Evolutionary conservation across 2,329 filamentous ascomycete genomes (phyloP).

Genomic region (Dactylonectria macrodidyma): DNA sequence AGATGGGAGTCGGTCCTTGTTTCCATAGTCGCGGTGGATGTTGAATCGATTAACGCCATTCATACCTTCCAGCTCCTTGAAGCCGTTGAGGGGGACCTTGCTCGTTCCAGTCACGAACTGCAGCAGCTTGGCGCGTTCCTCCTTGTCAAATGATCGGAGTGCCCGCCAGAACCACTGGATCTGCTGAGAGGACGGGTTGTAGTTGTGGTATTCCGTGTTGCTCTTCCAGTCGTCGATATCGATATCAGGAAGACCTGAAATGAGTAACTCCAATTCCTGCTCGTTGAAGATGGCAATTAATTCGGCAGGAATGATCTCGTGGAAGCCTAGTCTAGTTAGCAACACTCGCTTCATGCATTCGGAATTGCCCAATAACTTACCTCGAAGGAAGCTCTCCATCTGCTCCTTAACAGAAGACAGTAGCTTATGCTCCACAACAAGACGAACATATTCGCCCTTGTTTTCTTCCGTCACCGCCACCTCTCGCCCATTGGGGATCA

Average conservation of each 20-base stretch:
- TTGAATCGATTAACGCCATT: slow-evolving; percentile 98
- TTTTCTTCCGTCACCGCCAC: slow-evolving; percentile 97
- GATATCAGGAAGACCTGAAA: slow-evolving; percentile 96
- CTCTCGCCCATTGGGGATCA: slow-evolving; percentile 89
- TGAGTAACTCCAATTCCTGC: slow-evolving; percentile 95
- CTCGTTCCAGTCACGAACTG: slow-evolving; percentile 99
- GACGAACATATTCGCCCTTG: slow-evolving; percentile 96
- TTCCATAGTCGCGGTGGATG: slow-evolving; percentile 97
- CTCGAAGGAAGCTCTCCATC: slow-evolving; percentile 91
- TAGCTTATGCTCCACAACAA: slow-evolving; percentile 94
- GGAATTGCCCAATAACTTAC: slow-evolving; percentile 58
- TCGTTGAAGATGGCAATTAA: slow-evolving; percentile 98
- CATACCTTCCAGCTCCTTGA: slow-evolving; percentile 99
- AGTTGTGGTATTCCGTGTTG: slow-evolving; percentile 99
- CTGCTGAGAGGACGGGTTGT: slow-evolving; percentile 92
- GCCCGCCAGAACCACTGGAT: slow-evolving; percentile 99
- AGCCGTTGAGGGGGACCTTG: slow-evolving; percentile 98
- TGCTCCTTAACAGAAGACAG: slow-evolving; percentile 94
- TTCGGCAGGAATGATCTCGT: slow-evolving; percentile 96
- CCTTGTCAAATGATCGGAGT: slow-evolving; percentile 97
- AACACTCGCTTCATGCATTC: slow-evolving; percentile 3
- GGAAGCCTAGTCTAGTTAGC: slow-evolving; percentile 77
- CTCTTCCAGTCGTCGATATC: slow-evolving; percentile 99
- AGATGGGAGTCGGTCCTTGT: slow-evolving; percentile 94
- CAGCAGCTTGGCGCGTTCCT: slow-evolving; percentile 95